These are phyloP conservation scores for Megacollybia platyphylla DNA, from an alignment of 1,284 basidiomycete species.

Conservation along the genomic window DNA sequence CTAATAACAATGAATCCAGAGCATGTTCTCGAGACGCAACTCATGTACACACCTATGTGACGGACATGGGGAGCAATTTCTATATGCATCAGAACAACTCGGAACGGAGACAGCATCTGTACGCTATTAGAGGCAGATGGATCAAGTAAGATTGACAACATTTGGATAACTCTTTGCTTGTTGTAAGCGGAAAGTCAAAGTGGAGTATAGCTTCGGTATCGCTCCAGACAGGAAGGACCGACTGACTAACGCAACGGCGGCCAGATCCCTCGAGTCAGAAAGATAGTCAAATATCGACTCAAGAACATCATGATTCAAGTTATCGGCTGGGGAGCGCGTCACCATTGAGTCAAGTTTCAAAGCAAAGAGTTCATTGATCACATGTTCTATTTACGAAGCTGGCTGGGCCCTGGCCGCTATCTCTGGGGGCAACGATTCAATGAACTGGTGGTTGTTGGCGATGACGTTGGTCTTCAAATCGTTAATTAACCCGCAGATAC, in stretches of 20 bases:
- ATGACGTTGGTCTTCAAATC: too few species aligned
- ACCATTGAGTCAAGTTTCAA: slow-evolving; percentile 26
- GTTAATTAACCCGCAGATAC: too few species aligned
- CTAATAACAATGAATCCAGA: slow-evolving; percentile 16
- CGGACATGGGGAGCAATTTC: slow-evolving; percentile 44
- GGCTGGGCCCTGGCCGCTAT: neutral
- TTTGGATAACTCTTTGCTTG: slow-evolving; percentile 44
- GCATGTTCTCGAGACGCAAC: neutral
- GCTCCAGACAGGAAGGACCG: slow-evolving; percentile 48
- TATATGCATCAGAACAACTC: slow-evolving; percentile 35
- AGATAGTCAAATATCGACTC: slow-evolving; percentile 47
- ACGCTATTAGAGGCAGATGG: neutral
- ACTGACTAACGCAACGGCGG: slow-evolving; percentile 46
- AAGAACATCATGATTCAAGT: slow-evolving; percentile 57
- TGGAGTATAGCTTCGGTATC: slow-evolving; percentile 46
- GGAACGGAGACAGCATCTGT: slow-evolving; percentile 45
- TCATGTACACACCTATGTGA: slow-evolving; percentile 34
- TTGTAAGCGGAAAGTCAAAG: slow-evolving; percentile 34
- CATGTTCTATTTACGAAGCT: neutral
- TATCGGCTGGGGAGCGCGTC: slow-evolving; percentile 31
- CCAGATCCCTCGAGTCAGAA: slow-evolving; percentile 34
- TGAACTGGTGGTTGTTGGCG: slow-evolving; percentile 18
- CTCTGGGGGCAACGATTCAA: slow-evolving; percentile 18
- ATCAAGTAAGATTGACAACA: slow-evolving; percentile 14
- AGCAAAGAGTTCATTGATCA: too few species aligned